Base-by-base conservation (phyloP, 2,329 filamentous ascomycete species). In the Diaporthe citri region DNA sequence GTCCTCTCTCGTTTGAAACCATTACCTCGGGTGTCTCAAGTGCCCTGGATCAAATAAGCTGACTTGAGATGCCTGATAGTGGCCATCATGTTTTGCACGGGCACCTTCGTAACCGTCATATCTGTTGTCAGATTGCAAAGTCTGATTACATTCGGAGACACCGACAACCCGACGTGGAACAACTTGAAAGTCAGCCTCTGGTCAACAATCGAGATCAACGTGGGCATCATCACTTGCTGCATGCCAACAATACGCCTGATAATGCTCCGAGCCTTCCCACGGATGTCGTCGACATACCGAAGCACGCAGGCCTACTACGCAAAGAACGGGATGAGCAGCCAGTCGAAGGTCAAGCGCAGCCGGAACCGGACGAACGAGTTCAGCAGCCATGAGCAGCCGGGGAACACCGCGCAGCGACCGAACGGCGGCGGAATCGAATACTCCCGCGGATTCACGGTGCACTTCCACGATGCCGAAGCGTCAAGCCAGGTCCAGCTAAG, bases 1-100 rank as follows among this genome's bases (percentile, higher is more conserved):
- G 31, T 3, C 22, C 31, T 36, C 10, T 2, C 22, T 52, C 13
- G 20, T 9, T 13, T 22, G 15, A 36, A 2, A 67, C 15, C 15
- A n/a, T 7, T 51, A 28, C 39, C 15, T 12, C 22, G 20, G 22
- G 13, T n/a, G 9, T 12, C 7, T 34, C 7, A 15, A 25, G 6
- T 25, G 22, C 22, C 1, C 4, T 15, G 52, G 36, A 20, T 28
- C 34, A 31, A 7, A 22, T 20, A 3, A 39, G 22, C 64, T 69
- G 22, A 69, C 64, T 22, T 25, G 13, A 13, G 3, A 31, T 69
- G 10, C 17, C 22, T 52, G 2, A 4, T 12, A 22, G 75, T 76
- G 22, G 75, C 60, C 6, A 76, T 88, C 66, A 88, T 89, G 86
- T 88, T 89, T 76, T 81, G 81, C n/a, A 84, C 88, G 4, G 87